Percentiles rank a stretch among this genome's conserved stretches.
phyloP scores from a whole-genome alignment of 2,329 filamentous ascomycete genomes.

The Sarocladium strictum region DNA sequence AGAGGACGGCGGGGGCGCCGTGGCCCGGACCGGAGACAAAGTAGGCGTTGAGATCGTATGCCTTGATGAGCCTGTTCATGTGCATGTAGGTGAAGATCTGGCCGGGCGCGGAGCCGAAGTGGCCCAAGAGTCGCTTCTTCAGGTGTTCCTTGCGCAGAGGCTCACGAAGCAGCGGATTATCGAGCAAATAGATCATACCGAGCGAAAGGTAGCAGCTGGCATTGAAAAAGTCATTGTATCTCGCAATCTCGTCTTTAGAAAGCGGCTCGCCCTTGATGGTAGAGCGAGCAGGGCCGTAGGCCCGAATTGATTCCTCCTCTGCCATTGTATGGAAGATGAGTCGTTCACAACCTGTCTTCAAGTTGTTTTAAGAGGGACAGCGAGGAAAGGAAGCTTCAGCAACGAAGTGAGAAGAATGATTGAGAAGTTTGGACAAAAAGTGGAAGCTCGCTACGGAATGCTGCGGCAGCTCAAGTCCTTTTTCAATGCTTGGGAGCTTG shows the following conservation, averaged over 20 bases:
- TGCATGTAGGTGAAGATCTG: slow-evolving; percentile 79
- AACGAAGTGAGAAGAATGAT: not conserved
- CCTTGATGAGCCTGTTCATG: slow-evolving; percentile 77
- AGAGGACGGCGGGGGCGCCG: slow-evolving; percentile 69
- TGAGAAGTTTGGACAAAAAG: not conserved
- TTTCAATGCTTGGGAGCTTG: not conserved
- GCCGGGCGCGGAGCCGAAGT: slow-evolving; percentile 76
- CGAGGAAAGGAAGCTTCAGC: not conserved
- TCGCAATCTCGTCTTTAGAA: slow-evolving; percentile 57
- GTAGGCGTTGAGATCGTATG: slow-evolving; percentile 66
- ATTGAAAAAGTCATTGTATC: slow-evolving; percentile 68
- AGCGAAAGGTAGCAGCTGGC: slow-evolving; percentile 70
- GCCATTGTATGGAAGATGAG: slow-evolving; percentile 20
- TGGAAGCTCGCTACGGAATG: not conserved
- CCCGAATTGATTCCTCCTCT: slow-evolving; percentile 50
- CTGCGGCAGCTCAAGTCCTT: not conserved
- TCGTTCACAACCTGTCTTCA: not conserved
- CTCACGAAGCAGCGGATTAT: slow-evolving; percentile 67
- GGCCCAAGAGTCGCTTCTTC: slow-evolving; percentile 68
- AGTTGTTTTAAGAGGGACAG: not conserved
- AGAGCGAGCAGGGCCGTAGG: slow-evolving; percentile 60
- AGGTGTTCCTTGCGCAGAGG: slow-evolving; percentile 64
- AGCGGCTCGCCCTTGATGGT: slow-evolving; percentile 58
- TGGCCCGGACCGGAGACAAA: slow-evolving; percentile 75
- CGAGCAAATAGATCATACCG: slow-evolving; percentile 73